These are phyloP conservation scores for Leishmania lainsoni DNA, from an alignment of 208 protist genomes.

Conservation along the genomic window DNA sequence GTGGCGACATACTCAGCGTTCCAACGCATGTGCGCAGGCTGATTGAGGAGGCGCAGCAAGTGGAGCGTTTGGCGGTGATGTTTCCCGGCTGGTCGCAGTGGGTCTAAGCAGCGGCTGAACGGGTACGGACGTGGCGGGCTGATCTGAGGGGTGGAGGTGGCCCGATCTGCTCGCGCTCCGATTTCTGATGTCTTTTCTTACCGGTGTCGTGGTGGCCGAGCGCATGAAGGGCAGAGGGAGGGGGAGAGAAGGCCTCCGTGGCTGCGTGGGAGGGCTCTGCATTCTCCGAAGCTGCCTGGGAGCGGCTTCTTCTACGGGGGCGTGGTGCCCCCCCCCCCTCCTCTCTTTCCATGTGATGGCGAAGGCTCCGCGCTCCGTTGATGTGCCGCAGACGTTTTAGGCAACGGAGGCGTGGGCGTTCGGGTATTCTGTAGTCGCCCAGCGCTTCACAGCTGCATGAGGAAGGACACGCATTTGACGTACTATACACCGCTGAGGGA, in stretches of 20 bases:
- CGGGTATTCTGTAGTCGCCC: background rate
- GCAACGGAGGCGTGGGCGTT: background rate
- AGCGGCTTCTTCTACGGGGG: background rate
- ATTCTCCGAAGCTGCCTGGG: background rate
- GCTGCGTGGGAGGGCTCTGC: background rate
- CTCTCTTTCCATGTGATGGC: background rate
- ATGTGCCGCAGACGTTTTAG: background rate
- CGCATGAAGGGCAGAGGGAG: background rate
- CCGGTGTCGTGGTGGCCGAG: background rate
- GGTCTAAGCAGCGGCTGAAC: slow-evolving; percentile 39
- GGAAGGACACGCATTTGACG: background rate
- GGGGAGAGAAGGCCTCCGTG: background rate
- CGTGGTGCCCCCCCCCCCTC: background rate
- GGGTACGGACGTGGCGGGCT: background rate
- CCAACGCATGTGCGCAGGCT: slow-evolving; percentile 74
- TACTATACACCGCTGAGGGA: background rate
- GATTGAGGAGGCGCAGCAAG: slow-evolving; percentile 66
- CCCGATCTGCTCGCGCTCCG: too few relatives aligned
- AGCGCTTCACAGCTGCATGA: background rate
- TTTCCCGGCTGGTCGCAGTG: slow-evolving; percentile 88
- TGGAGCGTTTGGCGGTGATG: slow-evolving; percentile 64
- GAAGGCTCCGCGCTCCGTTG: background rate
- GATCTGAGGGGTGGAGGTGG: too few relatives aligned
- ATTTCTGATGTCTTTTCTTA: background rate
- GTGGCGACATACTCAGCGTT: slow-evolving; percentile 63